phyloP scores from a whole-genome alignment of 169 alveolate species.

The Eimeria falciformis region DNA sequence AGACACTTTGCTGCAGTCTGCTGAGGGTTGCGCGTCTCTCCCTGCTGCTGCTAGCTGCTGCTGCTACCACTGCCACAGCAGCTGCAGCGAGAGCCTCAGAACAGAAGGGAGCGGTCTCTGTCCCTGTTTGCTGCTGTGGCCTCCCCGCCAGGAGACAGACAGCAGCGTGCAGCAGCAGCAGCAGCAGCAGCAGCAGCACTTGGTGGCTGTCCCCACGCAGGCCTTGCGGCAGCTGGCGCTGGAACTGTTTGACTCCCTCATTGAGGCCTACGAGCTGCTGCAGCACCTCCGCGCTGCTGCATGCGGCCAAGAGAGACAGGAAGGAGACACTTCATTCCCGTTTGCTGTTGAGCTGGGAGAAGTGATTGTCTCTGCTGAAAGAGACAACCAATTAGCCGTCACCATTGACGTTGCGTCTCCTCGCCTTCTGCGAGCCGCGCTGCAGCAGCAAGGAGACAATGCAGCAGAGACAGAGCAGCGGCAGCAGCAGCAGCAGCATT shows the following conservation, averaged over 20 bases:
- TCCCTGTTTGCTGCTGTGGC: constrained; percentile 17
- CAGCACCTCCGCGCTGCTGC: constrained; percentile 22
- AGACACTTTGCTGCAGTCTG: too few relatives aligned
- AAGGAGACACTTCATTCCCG: neutral
- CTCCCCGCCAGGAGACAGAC: neutral
- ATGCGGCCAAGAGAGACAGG: neutral
- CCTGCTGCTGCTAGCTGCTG: neutral
- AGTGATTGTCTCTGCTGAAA: neutral
- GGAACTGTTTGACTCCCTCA: neutral
- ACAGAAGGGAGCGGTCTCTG: neutral
- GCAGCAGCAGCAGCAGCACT: constrained; percentile 17
- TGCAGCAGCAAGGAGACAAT: neutral
- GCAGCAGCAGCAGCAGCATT: constrained; percentile 22
- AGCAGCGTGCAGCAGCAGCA: constrained; percentile 15
- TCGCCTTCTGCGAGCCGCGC: neutral
- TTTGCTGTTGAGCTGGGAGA: neutral
- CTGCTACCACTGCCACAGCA: neutral
- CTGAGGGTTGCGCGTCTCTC: too few relatives aligned
- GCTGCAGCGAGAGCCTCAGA: neutral
- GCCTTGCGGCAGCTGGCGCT: neutral
- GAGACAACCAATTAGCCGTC: neutral
- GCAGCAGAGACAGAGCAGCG: constrained; percentile 49
- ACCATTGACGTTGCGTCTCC: constrained; percentile 4
- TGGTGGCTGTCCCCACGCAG: neutral
- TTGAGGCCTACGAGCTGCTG: constrained; percentile 37